Base-by-base conservation (phyloP, 2,329 filamentous ascomycete genomes). In the Pestalotiopsis fici region DNA sequence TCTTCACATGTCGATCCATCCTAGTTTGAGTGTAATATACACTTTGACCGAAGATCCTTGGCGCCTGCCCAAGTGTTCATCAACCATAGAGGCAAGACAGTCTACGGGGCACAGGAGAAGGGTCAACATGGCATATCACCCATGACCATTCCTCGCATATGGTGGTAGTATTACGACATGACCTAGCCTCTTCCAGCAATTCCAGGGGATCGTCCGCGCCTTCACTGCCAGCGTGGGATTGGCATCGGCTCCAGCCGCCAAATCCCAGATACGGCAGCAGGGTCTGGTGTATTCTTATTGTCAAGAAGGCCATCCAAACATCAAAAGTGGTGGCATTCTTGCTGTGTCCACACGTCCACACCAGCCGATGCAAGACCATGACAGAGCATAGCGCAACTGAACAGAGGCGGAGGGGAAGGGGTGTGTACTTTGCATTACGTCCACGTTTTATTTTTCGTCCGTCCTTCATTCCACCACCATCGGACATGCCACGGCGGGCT, bases 1-100 rank as follows among this genome's bases (percentile, higher is more conserved):
- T 57, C 55, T 57, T 57, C 55, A 57, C 55, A 57, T 57, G 55
- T 57, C 27, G 55, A 27, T 57, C 55, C 55, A 57, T 57, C 55
- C 23, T 23, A 31, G 55, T 57, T 18, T 23, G 43, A 57, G 27
- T 27, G 55, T 27, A 57, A 57, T 57, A 57, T 31, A 31, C 23
- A 31, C n/a, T 50, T 50, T 28, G 27, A 15, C 25, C 21, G 27
- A 57, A 27, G n/a, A 31, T 57, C 23, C 55, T 57, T 57, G 55
- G 55, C 23, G 12, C 55, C 55, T n/a, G 12, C 55, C 25, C 55
- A 15, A 13, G 21, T 57, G 55, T 18, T 23, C 23, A 35, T 35
- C 31, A 35, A 35, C 31, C 31, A 35, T 35, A 35, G 31, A 35
- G 31, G 31, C 31, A 35, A 35, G 31, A 35, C 11, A 25, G n/a